phyloP scores from a whole-genome alignment of 2,329 filamentous ascomycete species.

The Cladosporium sp. region DNA sequence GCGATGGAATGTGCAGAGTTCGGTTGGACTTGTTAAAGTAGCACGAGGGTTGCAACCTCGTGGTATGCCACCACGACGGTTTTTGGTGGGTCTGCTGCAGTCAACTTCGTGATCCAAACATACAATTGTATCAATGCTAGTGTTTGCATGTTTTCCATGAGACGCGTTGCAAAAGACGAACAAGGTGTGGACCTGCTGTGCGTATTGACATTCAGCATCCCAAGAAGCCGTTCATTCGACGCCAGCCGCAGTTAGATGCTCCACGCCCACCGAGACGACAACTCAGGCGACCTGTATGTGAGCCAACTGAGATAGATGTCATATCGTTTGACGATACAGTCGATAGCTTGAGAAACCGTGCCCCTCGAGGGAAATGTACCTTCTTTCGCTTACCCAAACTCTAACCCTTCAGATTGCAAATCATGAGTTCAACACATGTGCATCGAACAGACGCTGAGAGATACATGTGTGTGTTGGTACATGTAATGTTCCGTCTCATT shows the following conservation, averaged over 20 bases:
- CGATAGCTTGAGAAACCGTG: neutral
- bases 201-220: neutral
- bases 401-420: neutral
- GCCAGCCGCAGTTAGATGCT: neutral
- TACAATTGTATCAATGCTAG: neutral
- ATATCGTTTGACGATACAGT: neutral
- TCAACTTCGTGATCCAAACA: no score
- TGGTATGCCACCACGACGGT: no score
- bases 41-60: neutral
- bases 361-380: neutral
- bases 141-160: neutral
- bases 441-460: neutral
- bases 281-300: neutral
- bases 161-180: no score
- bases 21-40: neutral
- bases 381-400: neutral
- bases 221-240: neutral
- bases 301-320: neutral
- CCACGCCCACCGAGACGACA: neutral
- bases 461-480: neutral
- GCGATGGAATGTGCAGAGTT: neutral
- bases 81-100: no score
- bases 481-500: neutral
- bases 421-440: neutral
- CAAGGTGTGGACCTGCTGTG: neutral